Percentiles rank a stretch among this genome's conserved stretches.
phyloP scores from a whole-genome alignment of 495 filamentous ascomycete genomes.

The Podospora australis region DNA sequence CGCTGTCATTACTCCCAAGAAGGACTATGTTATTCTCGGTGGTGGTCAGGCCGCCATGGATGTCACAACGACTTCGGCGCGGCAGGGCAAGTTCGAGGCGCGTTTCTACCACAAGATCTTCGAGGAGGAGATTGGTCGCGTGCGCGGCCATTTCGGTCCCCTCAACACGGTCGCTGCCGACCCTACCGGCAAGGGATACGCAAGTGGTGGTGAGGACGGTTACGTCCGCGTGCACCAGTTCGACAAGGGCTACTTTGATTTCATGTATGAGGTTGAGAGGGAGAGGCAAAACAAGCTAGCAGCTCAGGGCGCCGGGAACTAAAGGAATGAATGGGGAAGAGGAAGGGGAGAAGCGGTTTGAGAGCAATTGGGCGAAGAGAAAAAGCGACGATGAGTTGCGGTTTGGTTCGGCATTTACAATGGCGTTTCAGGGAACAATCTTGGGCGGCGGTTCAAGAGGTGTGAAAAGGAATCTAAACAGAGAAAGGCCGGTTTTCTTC shows the following conservation, averaged over 20 bases:
- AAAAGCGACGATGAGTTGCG: neutral
- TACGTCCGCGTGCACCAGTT: conserved; percentile 99
- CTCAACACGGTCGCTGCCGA: conserved; percentile 77
- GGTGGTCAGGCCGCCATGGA: conserved; percentile 99
- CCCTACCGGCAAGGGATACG: conserved; percentile 84
- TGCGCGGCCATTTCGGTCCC: conserved; percentile 93
- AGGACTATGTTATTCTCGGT: conserved; percentile 94
- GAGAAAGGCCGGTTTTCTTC: neutral
- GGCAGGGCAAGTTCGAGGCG: conserved; percentile 98
- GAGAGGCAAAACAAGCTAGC: conserved; percentile 33
- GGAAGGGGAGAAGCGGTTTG: neutral
- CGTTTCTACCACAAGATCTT: conserved; percentile 99
- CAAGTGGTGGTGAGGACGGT: conserved; percentile 92
- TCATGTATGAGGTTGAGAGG: conserved; percentile 96
- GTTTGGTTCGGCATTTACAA: conserved; percentile 19
- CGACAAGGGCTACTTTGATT: conserved; percentile 97
- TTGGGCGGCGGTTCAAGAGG: conserved; percentile 13
- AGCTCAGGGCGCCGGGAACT: neutral
- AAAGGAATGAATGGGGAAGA: neutral
- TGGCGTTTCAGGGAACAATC: conserved; percentile 19
- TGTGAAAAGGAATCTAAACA: conserved; percentile 1
- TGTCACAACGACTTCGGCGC: conserved; percentile 88
- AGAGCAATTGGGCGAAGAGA: neutral
- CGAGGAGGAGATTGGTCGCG: conserved; percentile 95
- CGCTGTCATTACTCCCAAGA: conserved; percentile 85